Percentiles rank a stretch among this genome's conserved stretches.
phyloP scores from a whole-genome alignment of 148 eudicot species.

The Camellia sinensis region DNA sequence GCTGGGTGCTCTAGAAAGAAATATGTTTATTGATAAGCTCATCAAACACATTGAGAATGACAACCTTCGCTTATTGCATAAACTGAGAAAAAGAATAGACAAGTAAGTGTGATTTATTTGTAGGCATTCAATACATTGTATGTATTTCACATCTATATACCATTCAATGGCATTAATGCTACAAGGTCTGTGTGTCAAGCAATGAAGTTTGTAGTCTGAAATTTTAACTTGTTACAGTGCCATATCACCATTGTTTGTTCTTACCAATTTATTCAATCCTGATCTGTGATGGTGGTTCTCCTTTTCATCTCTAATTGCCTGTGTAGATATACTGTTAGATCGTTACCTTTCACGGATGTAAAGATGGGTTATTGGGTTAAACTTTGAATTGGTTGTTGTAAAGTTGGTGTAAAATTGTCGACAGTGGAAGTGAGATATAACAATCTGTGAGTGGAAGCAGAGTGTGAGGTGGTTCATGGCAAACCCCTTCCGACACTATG shows the following conservation, averaged over 20 bases:
- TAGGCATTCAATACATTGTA: too few species aligned
- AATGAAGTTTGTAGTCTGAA: too few species aligned
- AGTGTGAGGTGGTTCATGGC: conserved; percentile 73
- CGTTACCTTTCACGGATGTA: neutral
- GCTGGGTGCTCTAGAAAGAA: conserved; percentile 67
- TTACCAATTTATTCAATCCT: too few species aligned
- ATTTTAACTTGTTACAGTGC: too few species aligned
- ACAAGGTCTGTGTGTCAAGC: too few species aligned
- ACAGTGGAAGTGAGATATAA: conserved; percentile 16
- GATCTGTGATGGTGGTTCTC: too few species aligned
- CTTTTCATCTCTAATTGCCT: too few species aligned
- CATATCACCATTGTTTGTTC: too few species aligned
- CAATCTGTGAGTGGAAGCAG: conserved; percentile 42
- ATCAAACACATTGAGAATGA: conserved; percentile 75
- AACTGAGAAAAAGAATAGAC: conserved; percentile 66
- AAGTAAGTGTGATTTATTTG: conserved; percentile 40
- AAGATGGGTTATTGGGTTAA: neutral
- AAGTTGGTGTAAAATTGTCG: conserved; percentile 75
- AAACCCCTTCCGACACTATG: conserved; percentile 91
- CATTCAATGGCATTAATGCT: too few species aligned
- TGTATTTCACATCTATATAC: too few species aligned
- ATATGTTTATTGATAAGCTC: conserved; percentile 70
- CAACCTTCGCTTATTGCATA: conserved; percentile 70
- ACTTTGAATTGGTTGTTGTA: conserved; percentile 24
- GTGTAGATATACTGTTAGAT: neutral